phyloP scores from a whole-genome alignment of 352 stramenopile genomes.

The Globisporangium paroecandrum region DNA sequence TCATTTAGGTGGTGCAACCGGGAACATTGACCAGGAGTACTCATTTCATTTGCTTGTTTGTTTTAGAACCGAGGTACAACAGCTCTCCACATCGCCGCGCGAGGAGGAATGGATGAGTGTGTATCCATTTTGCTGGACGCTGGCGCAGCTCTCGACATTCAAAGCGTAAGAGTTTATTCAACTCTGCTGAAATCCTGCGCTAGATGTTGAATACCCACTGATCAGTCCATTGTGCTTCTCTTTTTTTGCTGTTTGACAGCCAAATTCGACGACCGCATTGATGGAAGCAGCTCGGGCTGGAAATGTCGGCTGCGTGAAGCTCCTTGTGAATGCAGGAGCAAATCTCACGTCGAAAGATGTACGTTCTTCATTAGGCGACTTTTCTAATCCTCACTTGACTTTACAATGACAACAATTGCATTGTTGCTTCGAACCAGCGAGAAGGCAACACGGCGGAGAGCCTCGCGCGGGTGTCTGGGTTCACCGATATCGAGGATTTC shows the following conservation, averaged over 20 bases:
- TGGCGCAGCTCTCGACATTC: conserved; percentile 66
- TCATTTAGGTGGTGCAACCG: neutral
- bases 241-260: conserved; percentile 27
- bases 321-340: conserved; percentile 64
- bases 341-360: conserved; percentile 77
- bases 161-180: conserved; percentile 49
- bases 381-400: neutral
- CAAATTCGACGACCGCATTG: conserved; percentile 82
- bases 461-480: conserved; percentile 50
- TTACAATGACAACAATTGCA: neutral
- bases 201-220: neutral
- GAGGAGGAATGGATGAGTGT: conserved; percentile 74
- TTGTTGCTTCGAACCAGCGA: conserved; percentile 25
- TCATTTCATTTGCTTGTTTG: conserved; percentile 14
- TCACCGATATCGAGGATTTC: conserved; percentile 75
- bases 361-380: conserved; percentile 17
- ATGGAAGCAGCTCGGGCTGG: conserved; percentile 84
- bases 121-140: conserved; percentile 64
- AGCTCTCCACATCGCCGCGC: conserved; percentile 74
- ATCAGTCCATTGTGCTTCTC: neutral
- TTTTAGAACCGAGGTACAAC: conserved; percentile 74
- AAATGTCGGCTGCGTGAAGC: conserved; percentile 70
- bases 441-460: conserved; percentile 76
- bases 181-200: neutral
- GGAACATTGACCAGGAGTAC: neutral